A percentile compares a stretch with the other conserved stretches of the same genome.
phyloP scores from a whole-genome alignment of 148 eudicot species.

The Beta vulgaris region DNA sequence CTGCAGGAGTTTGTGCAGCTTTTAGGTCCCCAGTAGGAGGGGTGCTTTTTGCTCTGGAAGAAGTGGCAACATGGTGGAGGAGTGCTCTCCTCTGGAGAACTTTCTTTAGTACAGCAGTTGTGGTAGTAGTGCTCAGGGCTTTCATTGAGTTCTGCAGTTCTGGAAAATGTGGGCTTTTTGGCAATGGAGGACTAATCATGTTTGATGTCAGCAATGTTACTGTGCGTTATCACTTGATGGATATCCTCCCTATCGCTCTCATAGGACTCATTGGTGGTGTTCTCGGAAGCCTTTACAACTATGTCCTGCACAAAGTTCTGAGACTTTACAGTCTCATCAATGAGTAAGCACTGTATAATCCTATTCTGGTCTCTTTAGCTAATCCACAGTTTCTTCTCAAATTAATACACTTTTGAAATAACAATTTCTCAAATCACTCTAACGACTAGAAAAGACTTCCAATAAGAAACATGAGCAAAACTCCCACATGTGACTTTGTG shows the following conservation, averaged over 20 bases:
- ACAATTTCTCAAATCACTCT: not conserved
- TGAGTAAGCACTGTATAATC: conserved; percentile 49
- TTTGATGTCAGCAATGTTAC: conserved; percentile 72
- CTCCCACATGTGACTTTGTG: not conserved
- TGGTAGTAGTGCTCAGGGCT: conserved; percentile 76
- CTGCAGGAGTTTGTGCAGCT: conserved; percentile 90
- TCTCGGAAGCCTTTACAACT: conserved; percentile 83
- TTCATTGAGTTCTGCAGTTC: conserved; percentile 62
- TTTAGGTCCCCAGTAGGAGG: conserved; percentile 88
- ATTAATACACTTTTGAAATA: not conserved
- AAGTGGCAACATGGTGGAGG: conserved; percentile 97
- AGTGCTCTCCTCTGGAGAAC: conserved; percentile 94
- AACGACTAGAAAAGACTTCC: not conserved
- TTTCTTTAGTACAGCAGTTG: conserved; percentile 87
- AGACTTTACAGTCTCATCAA: conserved; percentile 73
- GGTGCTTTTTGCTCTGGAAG: conserved; percentile 83
- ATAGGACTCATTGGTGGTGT: conserved; percentile 77
- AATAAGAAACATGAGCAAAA: not conserved
- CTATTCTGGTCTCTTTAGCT: not conserved
- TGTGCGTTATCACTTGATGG: conserved; percentile 54
- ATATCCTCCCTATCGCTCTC: conserved; percentile 51
- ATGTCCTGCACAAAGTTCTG: conserved; percentile 67
- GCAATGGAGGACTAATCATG: conserved; percentile 79
- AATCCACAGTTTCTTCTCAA: not conserved
- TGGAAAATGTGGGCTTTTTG: conserved; percentile 76